Base-by-base conservation (phyloP, 441 rosid species). In the Jatropha multifida region DNA sequence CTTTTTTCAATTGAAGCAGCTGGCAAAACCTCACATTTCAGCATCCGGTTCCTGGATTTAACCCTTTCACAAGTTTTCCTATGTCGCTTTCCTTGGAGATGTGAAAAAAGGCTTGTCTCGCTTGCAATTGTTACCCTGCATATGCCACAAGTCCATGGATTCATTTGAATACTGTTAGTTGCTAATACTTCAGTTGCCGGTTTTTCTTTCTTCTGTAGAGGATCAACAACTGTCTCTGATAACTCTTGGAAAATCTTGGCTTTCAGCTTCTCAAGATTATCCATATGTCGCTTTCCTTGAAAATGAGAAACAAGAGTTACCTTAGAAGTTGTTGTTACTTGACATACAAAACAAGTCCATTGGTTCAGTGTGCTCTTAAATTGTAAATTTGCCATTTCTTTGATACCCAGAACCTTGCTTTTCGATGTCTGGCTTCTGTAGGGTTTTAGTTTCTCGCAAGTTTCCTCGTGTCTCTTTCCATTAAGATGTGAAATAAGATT, bases 261-360 rank as follows among this genome's bases (percentile, higher is more conserved):
- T 66, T 70, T 76, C 74, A 83, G 52, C 62, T 49, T 65, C 56
- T 68, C 54, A 2, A 40, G 46, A 38, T 71, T 70, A 7, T 18
- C 32, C 48, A n/a, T 37, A 72, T 83, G 83, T 14, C 69, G 40
- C 15, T 18, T 73, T 44, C 83, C 86, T 65, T 4, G 61, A 41
- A 83, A 64, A 74, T 83, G 86, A 18, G 9, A 48, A 11, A 65
- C 58, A 73, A 69, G 67, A n/a, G 9, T 63, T 27, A 2, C 27
- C 79, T 77, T 77, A 68, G 75, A 40, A 32, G 48, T 15, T 11
- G 64, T 32, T 37, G 55, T 82, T 11, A 74, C 66, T 32, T 67
- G 77, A 77, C 81, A 79, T 70, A 71, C 7, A 40, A 74, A 71
- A 37, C 85, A 82, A 5, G 78, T 71, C 79, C 82, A 77, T 10